Base-by-base conservation (phyloP, 345 rosid genomes). In the Aurinia saxatilis region DNA sequence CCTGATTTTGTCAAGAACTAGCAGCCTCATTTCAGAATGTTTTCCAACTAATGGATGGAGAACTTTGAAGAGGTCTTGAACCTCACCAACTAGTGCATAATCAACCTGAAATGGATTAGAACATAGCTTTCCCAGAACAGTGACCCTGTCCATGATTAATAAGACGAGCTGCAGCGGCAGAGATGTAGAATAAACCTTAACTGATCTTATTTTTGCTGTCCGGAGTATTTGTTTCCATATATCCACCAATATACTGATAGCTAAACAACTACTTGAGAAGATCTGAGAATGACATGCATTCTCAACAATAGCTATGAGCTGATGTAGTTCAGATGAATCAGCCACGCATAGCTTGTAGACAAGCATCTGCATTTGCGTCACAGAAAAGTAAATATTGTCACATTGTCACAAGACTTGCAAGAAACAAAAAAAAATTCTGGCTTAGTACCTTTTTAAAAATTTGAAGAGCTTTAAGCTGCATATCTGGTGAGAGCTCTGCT, bases 381-480 rank as follows among this genome's bases (percentile, higher is more conserved):
- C 39, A 51, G 12, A 36, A 29, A 49, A 48, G 73, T 68, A 57
- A 60, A 42, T 54, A 3, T 50, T 4, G 49, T n/a, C n/a, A n/a
- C n/a, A n/a, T n/a, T n/a, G n/a, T 50, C 21, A 25, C 29, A 64
- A 11, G 10, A 15, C 7, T 15, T 5, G n/a, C n/a, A n/a, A n/a
- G n/a, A n/a, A n/a, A n/a, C n/a, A n/a, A n/a, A n/a, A n/a, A 41
- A 18, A 44, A 35, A 7, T 41, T 40, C 9, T 11, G 48, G 63
- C 33, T 33, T 66, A 21, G 54, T 36, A 92, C 91, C 97, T 79
- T 78, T 17, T 74, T 83, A 65, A 85, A 75, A 72, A 87, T 70
- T 40, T 75, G 72, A 47, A 90, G 77, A 59, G 90, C 89, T 75
- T 78, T 69, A 48, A 68, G 74, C 52, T 87, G 93, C 80, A 84